Evolutionary conservation across 306 rosid species (phyloP).

Genomic region (Pterocarpus santalinus): DNA sequence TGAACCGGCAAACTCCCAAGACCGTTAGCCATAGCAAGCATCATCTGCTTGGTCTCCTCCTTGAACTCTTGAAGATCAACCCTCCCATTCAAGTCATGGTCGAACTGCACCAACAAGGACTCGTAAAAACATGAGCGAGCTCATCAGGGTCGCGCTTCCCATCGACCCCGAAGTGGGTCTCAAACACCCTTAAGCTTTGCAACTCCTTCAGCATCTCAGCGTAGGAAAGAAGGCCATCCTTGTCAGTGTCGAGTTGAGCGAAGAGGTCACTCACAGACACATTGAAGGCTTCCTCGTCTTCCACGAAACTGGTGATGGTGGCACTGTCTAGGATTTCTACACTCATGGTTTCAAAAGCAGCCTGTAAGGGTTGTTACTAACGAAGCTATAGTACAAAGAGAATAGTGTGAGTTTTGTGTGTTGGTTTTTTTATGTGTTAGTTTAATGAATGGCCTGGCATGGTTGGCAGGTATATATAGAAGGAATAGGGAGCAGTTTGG

Average conservation of each 20-base stretch:
- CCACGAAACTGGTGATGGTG: conserved; percentile 61
- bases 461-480: too few species aligned
- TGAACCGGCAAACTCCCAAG: conserved; percentile 61
- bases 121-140: conserved; percentile 52
- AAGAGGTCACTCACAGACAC: conserved; percentile 49
- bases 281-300: conserved; percentile 65
- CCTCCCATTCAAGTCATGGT: conserved; percentile 58
- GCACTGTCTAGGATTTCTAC: conserved; percentile 64
- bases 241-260: conserved; percentile 53
- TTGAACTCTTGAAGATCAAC: conserved; percentile 62
- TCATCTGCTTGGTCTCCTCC: conserved; percentile 62
- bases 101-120: conserved; percentile 62
- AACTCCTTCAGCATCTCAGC: conserved; percentile 72
- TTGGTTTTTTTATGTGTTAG: neutral
- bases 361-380: too few species aligned
- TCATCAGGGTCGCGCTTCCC: conserved; percentile 56
- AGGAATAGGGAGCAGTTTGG: too few species aligned
- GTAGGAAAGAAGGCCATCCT: conserved; percentile 61
- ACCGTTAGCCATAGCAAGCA: conserved; percentile 70
- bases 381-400: neutral
- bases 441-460: neutral
- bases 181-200: conserved; percentile 62
- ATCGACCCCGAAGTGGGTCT: conserved; percentile 69
- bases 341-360: conserved; percentile 50
- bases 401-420: too few species aligned